Evolutionary conservation across 306 rosid genomes (phyloP), one percentile per base, ranked within the genome.

Genomic region (Pyrus betulifolia): DNA sequence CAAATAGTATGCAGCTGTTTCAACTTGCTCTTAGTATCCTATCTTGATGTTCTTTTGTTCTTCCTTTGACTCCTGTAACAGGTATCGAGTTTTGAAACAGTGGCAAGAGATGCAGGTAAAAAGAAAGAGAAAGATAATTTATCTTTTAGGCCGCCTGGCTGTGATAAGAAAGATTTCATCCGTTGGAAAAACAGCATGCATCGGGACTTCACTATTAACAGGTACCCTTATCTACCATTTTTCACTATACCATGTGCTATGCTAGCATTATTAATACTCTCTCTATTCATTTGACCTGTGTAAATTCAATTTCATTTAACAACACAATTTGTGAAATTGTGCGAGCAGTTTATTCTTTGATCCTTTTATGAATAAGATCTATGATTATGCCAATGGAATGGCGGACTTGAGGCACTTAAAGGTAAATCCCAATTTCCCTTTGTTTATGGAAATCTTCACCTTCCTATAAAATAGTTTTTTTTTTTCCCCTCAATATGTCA

Each of bases 61-160:
- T 70, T 58, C 61, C 28, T 40, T 54, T 64, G 74, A 82, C 75
- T 55, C 69, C 68, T 68, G 77, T 40, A 69, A 67, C 85, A 95
- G 99, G 97, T 95, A 71, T 84, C 96, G 19, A 92, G 99, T 87
- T 95, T 95, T 84, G 89, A 88, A 66, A 95, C 97, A 22, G 86
- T 82, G 76, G 83, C 90, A 64, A 71, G 46, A 60, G 75, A 82
- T 67, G 44, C 78, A 51, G 49, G 69, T 23, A 75, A 58, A 71
- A 78, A 72, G 65, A 81, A 85, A 70, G 74, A 74, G 58, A 81
- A 84, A 75, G 70, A 63, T 74, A 6, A 76, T 28, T 54, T 23
- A 73, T 81, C 89, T 33, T 64, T 75, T 71, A 74, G 74, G 76
- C 91, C 97, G 44, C 74, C 63, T 72, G 85, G 87, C 76, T 85